Conservation (phyloP, 495 filamentous ascomycete genomes). For the Penicillium robsamsonii region DNA sequence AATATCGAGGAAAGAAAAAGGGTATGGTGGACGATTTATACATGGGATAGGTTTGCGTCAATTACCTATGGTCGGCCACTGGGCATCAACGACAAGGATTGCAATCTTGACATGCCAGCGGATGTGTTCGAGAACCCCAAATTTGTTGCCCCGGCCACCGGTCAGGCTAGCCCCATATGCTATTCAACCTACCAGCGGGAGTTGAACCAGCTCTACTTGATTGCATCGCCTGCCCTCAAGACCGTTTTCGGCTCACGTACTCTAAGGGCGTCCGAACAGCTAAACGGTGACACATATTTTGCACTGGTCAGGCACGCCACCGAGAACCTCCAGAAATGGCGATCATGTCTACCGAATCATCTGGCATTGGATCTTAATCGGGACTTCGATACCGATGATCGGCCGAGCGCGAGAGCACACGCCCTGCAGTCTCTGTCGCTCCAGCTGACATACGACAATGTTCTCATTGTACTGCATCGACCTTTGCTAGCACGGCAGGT, state of each 20-base stretch:
- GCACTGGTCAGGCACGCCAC: constrained; percentile 22
- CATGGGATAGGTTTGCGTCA: constrained; percentile 38
- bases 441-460: constrained; percentile 36
- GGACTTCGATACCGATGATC: constrained; percentile 20
- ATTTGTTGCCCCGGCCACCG: constrained; percentile 12
- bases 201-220: constrained; percentile 33
- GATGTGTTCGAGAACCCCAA: constrained; percentile 27
- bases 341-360: constrained; percentile 20
- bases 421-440: constrained; percentile 31
- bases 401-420: constrained; percentile 21
- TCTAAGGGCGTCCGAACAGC: constrained; percentile 16
- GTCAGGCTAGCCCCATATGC: constrained; percentile 17
- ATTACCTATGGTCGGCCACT: constrained; percentile 36
- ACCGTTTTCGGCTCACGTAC: constrained; percentile 32
- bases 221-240: constrained; percentile 31
- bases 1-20: constrained; percentile 34
- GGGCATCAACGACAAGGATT: constrained; percentile 37
- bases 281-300: constrained; percentile 21
- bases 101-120: constrained; percentile 32
- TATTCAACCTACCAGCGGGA: constrained; percentile 35
- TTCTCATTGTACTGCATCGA: constrained; percentile 35
- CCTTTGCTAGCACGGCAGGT: constrained; percentile 31
- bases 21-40: constrained; percentile 41
- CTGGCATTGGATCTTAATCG: constrained; percentile 22
- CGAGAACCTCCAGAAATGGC: constrained; percentile 26